A percentile compares a stretch with the other conserved stretches of the same genome.
phyloP scores from a whole-genome alignment of 2,329 filamentous ascomycete genomes.

The Neophaeococcomyces aloes region DNA sequence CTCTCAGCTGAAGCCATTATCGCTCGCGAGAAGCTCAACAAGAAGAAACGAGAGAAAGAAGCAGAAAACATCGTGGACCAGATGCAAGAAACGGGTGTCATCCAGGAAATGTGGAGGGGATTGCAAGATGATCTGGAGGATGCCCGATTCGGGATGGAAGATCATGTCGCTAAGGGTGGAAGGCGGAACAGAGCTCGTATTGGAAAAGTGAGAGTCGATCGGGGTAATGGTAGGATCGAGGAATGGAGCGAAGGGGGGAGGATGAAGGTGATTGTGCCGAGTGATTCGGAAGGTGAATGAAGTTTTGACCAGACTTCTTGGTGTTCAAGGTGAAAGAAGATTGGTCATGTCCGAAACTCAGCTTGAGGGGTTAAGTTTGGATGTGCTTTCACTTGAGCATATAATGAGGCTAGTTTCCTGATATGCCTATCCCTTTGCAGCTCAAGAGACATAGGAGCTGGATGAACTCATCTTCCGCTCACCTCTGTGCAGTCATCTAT shows the following conservation, averaged over 20 bases:
- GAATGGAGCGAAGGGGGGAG: slow-evolving; percentile 1
- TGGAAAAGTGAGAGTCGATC: slow-evolving; percentile 11
- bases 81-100: slow-evolving; percentile 51
- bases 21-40: slow-evolving; percentile 51
- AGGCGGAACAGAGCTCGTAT: slow-evolving; percentile 14
- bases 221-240: not conserved
- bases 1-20: slow-evolving; percentile 48
- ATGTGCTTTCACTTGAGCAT: no score
- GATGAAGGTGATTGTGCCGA: not conserved
- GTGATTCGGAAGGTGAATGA: slow-evolving; percentile 6
- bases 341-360: no score
- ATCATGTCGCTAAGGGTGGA: slow-evolving; percentile 15
- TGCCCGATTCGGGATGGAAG: slow-evolving; percentile 42
- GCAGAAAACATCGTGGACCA: slow-evolving; percentile 54
- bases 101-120: slow-evolving; percentile 52
- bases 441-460: no score
- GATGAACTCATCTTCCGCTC: no score
- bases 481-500: no score
- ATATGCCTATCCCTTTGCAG: no score
- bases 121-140: slow-evolving; percentile 54
- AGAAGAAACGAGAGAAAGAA: slow-evolving; percentile 47
- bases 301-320: no score
- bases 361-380: no score
- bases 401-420: no score
- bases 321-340: no score